These are phyloP conservation scores for Oryza nivara DNA, from an alignment of 176 grass and related monocot genomes.

Conservation along the genomic window DNA sequence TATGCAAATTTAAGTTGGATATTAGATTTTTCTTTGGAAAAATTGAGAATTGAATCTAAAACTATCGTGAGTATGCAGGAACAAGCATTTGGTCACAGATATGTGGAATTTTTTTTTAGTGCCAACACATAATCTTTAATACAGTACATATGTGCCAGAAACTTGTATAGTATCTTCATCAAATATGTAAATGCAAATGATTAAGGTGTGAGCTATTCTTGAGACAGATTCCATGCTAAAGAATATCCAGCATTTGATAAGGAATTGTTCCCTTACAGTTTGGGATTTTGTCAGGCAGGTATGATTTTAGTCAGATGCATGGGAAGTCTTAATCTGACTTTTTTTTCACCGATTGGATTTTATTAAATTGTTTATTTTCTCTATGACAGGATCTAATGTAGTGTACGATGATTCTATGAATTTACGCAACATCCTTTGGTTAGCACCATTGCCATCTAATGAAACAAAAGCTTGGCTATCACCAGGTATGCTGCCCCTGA, in stretches of 20 bases:
- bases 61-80: neutral
- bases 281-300: slow-evolving; percentile 95
- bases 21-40: neutral
- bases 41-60: neutral
- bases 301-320: slow-evolving; percentile 24
- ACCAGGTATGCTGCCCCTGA: slow-evolving; percentile 53
- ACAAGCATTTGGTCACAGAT: neutral
- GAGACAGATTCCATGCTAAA: slow-evolving; percentile 84
- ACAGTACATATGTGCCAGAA: neutral
- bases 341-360: neutral
- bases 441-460: slow-evolving; percentile 73
- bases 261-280: slow-evolving; percentile 69
- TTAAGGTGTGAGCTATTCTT: neutral
- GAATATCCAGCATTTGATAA: slow-evolving; percentile 88
- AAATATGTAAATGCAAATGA: neutral
- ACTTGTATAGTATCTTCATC: neutral
- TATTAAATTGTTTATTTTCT: neutral
- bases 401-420: slow-evolving; percentile 86
- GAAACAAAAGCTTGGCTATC: slow-evolving; percentile 69
- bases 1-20: neutral
- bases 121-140: neutral
- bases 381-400: slow-evolving; percentile 64
- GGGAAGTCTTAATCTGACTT: neutral
- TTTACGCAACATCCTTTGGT: slow-evolving; percentile 89
- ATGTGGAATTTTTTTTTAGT: neutral